These are phyloP conservation scores for Ilex asprella DNA, from an alignment of 257 asterid species.

Conservation along the genomic window DNA sequence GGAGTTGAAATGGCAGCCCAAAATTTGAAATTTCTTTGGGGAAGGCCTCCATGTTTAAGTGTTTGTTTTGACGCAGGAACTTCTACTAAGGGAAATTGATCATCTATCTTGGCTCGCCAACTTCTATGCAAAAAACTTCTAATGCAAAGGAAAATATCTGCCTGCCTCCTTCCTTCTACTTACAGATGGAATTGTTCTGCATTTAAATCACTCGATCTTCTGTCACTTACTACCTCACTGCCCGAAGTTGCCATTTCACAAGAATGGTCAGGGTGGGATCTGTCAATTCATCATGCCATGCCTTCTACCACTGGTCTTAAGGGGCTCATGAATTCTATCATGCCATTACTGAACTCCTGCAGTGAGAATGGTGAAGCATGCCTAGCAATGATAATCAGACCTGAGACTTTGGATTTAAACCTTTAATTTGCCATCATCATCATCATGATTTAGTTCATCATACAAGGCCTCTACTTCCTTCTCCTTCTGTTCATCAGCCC, in stretches of 20 bases:
- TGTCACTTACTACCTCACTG: slow-evolving; percentile 43
- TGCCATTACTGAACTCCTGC: slow-evolving; percentile 79
- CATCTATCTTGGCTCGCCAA: slow-evolving; percentile 59
- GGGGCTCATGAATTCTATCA: slow-evolving; percentile 44
- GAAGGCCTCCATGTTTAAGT: slow-evolving; percentile 47
- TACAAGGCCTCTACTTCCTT: slow-evolving; percentile 81
- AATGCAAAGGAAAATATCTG: slow-evolving; percentile 60
- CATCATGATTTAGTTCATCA: slow-evolving; percentile 50
- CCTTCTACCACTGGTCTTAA: slow-evolving; percentile 22
- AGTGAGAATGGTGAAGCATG: slow-evolving; percentile 85
- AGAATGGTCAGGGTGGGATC: slow-evolving; percentile 54
- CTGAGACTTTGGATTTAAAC: slow-evolving; percentile 50
- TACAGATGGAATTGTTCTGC: slow-evolving; percentile 63
- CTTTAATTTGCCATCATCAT: slow-evolving; percentile 51
- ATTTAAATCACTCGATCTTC: slow-evolving; percentile 43
- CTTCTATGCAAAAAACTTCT: slow-evolving; percentile 59
- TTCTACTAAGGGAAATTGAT: slow-evolving; percentile 54
- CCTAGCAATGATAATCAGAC: slow-evolving; percentile 58
- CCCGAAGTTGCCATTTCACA: slow-evolving; percentile 47
- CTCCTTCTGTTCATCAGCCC: slow-evolving; percentile 75
- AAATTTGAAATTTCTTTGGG: slow-evolving; percentile 14
- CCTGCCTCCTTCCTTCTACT: slow-evolving; percentile 52
- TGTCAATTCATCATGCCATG: slow-evolving; percentile 27
- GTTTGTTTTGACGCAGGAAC: slow-evolving; percentile 89
- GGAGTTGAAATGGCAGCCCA: slow-evolving; percentile 14